A percentile compares a stretch with the other conserved stretches of the same genome.
Evolutionary conservation across 1,139 yeast genomes (phyloP).

Genomic region (Sugiyamaella neomexicana): DNA sequence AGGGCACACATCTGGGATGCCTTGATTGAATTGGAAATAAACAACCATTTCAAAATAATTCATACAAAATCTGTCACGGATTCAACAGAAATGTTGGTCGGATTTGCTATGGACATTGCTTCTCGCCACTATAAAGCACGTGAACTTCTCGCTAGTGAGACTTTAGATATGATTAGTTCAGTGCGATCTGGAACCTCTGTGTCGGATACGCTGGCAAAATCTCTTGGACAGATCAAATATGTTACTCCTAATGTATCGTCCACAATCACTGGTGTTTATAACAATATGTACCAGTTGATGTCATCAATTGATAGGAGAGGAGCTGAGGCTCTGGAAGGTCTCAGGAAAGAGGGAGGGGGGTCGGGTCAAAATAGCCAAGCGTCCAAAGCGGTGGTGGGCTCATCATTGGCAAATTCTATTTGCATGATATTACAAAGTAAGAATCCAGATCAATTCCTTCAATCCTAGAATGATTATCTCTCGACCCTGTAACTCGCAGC

Average conservation of each 20-base stretch:
- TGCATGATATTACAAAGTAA: conserved; percentile 25
- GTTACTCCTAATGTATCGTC: conserved; percentile 43
- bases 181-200: conserved; percentile 48
- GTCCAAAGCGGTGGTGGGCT: conserved; percentile 25
- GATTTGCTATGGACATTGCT: conserved; percentile 29
- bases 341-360: conserved; percentile 14
- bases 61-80: conserved; percentile 27
- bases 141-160: conserved; percentile 29
- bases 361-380: conserved; percentile 10
- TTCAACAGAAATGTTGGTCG: conserved; percentile 30
- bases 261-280: conserved; percentile 26
- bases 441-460: conserved; percentile 26
- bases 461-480: no score
- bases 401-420: conserved; percentile 27
- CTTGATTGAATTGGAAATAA: conserved; percentile 7
- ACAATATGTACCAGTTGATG: conserved; percentile 26
- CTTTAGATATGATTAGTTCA: conserved; percentile 44
- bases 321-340: conserved; percentile 26
- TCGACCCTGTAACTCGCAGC: no score
- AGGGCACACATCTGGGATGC: background rate
- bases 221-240: conserved; percentile 49
- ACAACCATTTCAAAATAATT: conserved; percentile 24
- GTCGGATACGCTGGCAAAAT: conserved; percentile 44
- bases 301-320: conserved; percentile 25
- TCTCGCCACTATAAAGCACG: conserved; percentile 30